Evolutionary conservation across 2,329 filamentous ascomycete species (phyloP), one percentile per base, ranked within the genome.

Genomic region (Fusarium sp.): DNA sequence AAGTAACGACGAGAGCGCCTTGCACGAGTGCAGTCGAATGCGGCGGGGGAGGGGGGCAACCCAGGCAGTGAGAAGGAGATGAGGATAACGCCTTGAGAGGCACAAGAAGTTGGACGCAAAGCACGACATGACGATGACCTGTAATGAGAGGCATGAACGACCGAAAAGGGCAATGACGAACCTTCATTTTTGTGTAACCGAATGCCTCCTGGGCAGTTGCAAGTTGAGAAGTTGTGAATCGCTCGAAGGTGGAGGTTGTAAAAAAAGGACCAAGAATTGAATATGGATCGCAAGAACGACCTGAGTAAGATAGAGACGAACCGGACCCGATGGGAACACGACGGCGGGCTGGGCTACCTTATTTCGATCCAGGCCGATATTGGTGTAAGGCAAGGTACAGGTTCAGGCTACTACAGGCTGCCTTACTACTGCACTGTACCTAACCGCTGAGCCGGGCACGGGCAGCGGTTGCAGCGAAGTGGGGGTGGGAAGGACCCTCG

Each of bases 151-250:
- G 49, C 38, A 72, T 57, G 56, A 59, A 62, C 62, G 60, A 65
- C 63, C 66, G 29, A 47, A 65, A 67, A 58, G 55, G 72, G 70
- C 59, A 56, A 73, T 71, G 73, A 77, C 77, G 71, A 77, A 79
- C 78, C 78, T 80, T 80, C 78, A 80, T 80, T 64, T 66, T 77
- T 79, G 78, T 79, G 76, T 74, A 75, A 78, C 75, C 72, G 65
- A 57, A 66, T 74, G 70, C 70, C 74, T 70, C 73, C 72, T 71
- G 71, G 73, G 73, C 73, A 73, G 73, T 75, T 71, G 73, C 66
- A 69, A 73, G 59, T 72, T 61, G 64, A 40, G 62, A 73, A 70
- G 63, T 59, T 73, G 68, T 73, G 63, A 69, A 64, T 75, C 71
- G 52, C 57, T 75, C 63, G 56, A 49, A 60, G 61, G 68, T 71